Base-by-base conservation (phyloP, 2,329 filamentous ascomycete species). In the Cladophialophora exuberans region DNA sequence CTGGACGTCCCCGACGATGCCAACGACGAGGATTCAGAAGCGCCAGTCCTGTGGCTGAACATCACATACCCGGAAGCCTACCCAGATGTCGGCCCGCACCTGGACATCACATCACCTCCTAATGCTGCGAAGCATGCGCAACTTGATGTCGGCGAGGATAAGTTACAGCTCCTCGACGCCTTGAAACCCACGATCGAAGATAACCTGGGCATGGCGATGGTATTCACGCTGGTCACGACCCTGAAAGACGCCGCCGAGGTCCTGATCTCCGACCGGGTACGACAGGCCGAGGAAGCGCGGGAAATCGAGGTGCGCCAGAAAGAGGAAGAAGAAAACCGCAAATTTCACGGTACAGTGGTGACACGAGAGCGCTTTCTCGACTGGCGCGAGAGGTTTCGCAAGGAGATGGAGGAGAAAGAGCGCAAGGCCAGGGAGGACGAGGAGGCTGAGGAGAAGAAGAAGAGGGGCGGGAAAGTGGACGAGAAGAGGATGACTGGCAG, bases 161-260 rank as follows among this genome's bases (percentile, higher is more conserved):
- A 90, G 69, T 79, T 83, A 15, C 73, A 75, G 48, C 83, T 99
- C 11, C 82, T 97, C 13, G 79, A 85, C 46, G 81, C 83, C 1
- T 78, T 97, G 10, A 73, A 84, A 33, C 84, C 87, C 13, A 89
- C 87, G 0, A 88, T 97, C 30, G 86, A 94, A 70, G 94, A 99
- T 72, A 97, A 92, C 64, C 75, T 97, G 56, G 94, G 94, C 60
- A 97, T 97, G 87, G 89, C 91, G 52, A 99, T 99, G 94, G 78
- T 99, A 1, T 99, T 97, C 73, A 90, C 93, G 0, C 77, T 99
- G 20, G 88, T 95, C 50, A 90, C 88, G 11, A 84, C 88, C 0
- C 76, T 99, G 57, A 97, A 97, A 70, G 94, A 99, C 56, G 81
- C 83, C 47, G 93, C 92, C n/a, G 94, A 99, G 76, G 81, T 86